Base-by-base conservation (phyloP, 2,329 filamentous ascomycete genomes). In the Aspergillus intermedius region DNA sequence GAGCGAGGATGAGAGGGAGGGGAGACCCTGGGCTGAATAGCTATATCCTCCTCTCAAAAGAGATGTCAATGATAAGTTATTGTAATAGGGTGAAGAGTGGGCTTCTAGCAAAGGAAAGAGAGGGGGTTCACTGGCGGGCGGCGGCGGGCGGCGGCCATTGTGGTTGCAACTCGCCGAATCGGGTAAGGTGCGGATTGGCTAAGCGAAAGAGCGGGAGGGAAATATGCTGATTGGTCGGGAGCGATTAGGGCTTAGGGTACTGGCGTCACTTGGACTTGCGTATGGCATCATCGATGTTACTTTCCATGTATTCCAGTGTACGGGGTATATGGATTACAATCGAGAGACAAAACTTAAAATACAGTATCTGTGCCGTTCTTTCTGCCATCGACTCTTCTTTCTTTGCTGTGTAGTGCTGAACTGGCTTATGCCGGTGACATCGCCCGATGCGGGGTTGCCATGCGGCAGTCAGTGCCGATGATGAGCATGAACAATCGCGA, bases 211-310 rank as follows among this genome's bases (percentile, higher is more conserved):
- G 59, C 51, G 49, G 54, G 46, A 41, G 46, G 19, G 9, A 22
- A 49, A 23, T 1, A 5, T 9, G 19, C 2, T 63, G 62, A 58
- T 61, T 60, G 59, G 55, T 40, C 28, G 32, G 34, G 2, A 40
- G 51, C 52, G 55, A 50, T 63, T 70, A 69, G 67, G 67, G 67
- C 64, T 69, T 69, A 68, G 66, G 66, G 66, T 67, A 68, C 58
- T 60, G 54, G 60, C 62, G 63, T 66, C 63, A 66, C 60, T 55
- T 47, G 53, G 37, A 48, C 46, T 50, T 58, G 50, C 47, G 47
- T 45, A 54, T 58, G 55, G 56, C 56, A 62, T 61, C 59, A 63
- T 63, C 47, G 50, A 53, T 35, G n/a, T 8, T 35, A 17, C 15
- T 17, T 6, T 35, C 15, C 1, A 17, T 6, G 13, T 35, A 35